Base-by-base conservation (phyloP, 2,329 filamentous ascomycete genomes). In the Diaporthe batatas region DNA sequence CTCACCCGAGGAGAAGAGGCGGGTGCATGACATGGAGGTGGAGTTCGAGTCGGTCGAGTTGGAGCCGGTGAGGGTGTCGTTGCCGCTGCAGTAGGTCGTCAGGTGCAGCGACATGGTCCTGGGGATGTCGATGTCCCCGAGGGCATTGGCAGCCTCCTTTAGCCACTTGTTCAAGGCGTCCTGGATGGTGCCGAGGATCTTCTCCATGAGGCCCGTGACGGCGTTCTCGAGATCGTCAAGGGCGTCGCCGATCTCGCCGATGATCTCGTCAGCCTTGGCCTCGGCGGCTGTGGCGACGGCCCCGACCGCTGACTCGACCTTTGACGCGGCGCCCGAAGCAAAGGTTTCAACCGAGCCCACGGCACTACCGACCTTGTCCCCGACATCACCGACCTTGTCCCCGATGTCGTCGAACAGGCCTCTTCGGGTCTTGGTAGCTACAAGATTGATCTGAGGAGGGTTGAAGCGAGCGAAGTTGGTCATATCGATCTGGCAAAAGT, bases 81-180 rank as follows among this genome's bases (percentile, higher is more conserved):
- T 59, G 14, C 64, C 51, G 58, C 58, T 72, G 44, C 73, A 74
- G 67, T 65, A 72, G 18, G 70, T 74, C 25, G 73, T 74, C 67
- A 74, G 36, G 73, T 74, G 73, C 25, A 74, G 57, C n/a, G 73
- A 72, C 42, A 74, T 59, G 44, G 25, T 67, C 51, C 53, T 64
- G 2, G 73, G 70, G 39, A 74, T 54, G 44, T 72, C 70, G 34
- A 74, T 11, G 36, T 72, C 73, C 53, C 72, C 58, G 58, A 74
- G 73, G 21, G 70, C 42, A 3, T 39, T 47, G 34, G 73, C 67
- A n/a, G 55, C 59, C 42, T 74, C 73, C 39, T 70, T 51, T 21
- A 74, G 73, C 73, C 73, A 74, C 23, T 58, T 57, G 65, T 74
- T 74, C 7, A 74, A 58, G 42, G 65, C 53, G 59, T 74, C 73